phyloP scores from a whole-genome alignment of 148 eudicot species.

The Rhododendron ovatum region DNA sequence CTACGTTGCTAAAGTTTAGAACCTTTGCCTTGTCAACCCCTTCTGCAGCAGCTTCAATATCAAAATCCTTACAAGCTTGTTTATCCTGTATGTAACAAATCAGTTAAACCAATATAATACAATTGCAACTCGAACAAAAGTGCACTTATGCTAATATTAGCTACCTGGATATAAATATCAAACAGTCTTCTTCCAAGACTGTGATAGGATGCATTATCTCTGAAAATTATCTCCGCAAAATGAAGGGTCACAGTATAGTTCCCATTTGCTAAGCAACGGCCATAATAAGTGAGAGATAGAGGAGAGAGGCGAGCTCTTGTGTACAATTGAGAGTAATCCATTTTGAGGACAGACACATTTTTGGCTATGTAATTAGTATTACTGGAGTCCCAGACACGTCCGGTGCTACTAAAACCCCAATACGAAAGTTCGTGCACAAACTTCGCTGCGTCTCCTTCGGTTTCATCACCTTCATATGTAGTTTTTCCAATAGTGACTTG shows the following conservation, averaged over 20 bases:
- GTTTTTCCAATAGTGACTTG: constrained; percentile 25
- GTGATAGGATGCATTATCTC: constrained; percentile 27
- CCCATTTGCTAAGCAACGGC: constrained; percentile 62
- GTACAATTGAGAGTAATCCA: constrained; percentile 31
- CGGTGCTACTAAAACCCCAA: constrained; percentile 70
- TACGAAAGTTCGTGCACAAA: constrained; percentile 23
- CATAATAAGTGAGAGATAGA: constrained; percentile 61
- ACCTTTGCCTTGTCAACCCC: constrained; percentile 32
- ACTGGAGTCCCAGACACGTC: constrained; percentile 26
- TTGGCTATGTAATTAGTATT: not conserved
- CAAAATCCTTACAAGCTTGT: constrained; percentile 38
- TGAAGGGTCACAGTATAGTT: constrained; percentile 54
- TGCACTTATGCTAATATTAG: not conserved
- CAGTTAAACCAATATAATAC: not conserved
- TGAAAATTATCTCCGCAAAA: constrained; percentile 58
- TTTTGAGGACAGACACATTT: not conserved
- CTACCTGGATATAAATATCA: constrained; percentile 72
- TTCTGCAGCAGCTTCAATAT: constrained; percentile 39
- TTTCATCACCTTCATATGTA: constrained; percentile 42
- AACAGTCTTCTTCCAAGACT: constrained; percentile 70
- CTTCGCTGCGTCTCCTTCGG: constrained; percentile 34
- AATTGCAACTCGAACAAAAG: not conserved
- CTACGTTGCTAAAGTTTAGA: constrained; percentile 12
- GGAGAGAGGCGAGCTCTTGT: constrained; percentile 55
- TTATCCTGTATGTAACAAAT: constrained; percentile 41